Evolutionary conservation across 345 rosid genomes (phyloP).

Genomic region (Aethionema arabicum): DNA sequence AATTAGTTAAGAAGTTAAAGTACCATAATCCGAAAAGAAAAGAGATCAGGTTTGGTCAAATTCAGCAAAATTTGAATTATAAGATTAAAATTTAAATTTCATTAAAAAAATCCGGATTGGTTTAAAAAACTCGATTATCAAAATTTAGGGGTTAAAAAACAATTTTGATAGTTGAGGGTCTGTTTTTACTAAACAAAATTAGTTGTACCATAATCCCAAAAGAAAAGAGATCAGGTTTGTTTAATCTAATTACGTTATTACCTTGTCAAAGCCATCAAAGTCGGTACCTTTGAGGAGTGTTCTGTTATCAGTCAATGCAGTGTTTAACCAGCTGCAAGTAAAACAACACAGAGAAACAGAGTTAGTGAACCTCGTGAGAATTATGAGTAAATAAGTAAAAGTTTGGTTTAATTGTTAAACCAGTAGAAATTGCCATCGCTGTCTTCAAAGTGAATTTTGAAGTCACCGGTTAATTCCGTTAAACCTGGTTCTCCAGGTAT

Average conservation of each 20-base stretch:
- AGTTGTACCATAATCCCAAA: no score
- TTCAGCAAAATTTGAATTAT: no score
- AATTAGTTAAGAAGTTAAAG: no score
- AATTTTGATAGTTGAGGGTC: no score
- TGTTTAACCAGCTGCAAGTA: constrained; percentile 78
- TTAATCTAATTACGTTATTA: constrained; percentile 28
- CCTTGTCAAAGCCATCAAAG: constrained; percentile 93
- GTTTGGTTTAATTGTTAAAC: constrained; percentile 40
- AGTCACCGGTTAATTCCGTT: constrained; percentile 72
- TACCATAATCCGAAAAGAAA: no score
- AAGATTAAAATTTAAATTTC: not conserved
- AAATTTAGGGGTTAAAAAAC: no score
- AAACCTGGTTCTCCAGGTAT: constrained; percentile 96
- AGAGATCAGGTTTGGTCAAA: no score
- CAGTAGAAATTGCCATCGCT: constrained; percentile 94
- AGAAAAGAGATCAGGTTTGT: not conserved
- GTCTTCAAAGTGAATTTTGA: constrained; percentile 88
- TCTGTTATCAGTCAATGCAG: constrained; percentile 80
- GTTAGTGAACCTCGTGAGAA: not conserved
- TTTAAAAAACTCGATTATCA: no score
- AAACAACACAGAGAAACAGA: constrained; percentile 8
- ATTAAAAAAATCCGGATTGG: no score
- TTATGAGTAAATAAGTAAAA: not conserved
- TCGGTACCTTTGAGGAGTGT: constrained; percentile 61
- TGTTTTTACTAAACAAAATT: no score